Percentiles rank a stretch among this genome's conserved stretches.
Conservation (phyloP, 2,329 filamentous ascomycete genomes). For the Aspergillus floridensis region DNA sequence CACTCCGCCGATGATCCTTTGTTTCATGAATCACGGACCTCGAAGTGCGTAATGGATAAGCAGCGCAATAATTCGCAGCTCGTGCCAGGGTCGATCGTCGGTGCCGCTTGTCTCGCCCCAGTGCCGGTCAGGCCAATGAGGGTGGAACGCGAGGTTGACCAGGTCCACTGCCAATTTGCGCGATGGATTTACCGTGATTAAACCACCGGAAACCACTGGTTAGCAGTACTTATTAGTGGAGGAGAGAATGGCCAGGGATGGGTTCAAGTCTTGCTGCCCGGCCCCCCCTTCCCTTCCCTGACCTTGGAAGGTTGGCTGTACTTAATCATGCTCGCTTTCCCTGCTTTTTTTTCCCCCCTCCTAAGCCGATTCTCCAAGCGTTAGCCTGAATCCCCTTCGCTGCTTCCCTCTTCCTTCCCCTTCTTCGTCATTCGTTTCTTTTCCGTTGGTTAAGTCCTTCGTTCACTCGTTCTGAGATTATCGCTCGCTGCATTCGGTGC, state of each 20-base stretch:
- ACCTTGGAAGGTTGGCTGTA: not conserved
- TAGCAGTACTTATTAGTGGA: not conserved
- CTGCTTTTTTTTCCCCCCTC: slow-evolving; percentile 6
- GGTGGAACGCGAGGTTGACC: not conserved
- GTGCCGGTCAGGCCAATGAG: not conserved
- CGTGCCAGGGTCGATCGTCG: not conserved
- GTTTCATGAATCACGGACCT: not conserved
- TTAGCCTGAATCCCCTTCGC: not conserved
- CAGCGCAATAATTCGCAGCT: not conserved
- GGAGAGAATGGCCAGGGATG: not conserved
- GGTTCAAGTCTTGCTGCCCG: too few relatives aligned
- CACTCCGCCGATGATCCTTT: not conserved
- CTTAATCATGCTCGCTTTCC: not conserved
- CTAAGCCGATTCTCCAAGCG: not conserved
- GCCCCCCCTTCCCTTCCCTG: not conserved
- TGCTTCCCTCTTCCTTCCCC: slow-evolving; percentile 16
- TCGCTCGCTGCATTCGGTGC: slow-evolving; percentile 16
- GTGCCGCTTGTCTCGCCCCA: not conserved
- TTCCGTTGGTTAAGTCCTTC: not conserved
- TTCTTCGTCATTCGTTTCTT: slow-evolving; percentile 24
- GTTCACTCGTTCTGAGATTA: slow-evolving; percentile 15
- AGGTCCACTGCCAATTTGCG: not conserved
- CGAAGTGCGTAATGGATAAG: not conserved
- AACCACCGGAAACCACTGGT: not conserved
- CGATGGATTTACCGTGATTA: not conserved